Evolutionary conservation across 805 yeast species (phyloP), one percentile per base, ranked within the genome.

Genomic region (Hanseniaspora lachancei): DNA sequence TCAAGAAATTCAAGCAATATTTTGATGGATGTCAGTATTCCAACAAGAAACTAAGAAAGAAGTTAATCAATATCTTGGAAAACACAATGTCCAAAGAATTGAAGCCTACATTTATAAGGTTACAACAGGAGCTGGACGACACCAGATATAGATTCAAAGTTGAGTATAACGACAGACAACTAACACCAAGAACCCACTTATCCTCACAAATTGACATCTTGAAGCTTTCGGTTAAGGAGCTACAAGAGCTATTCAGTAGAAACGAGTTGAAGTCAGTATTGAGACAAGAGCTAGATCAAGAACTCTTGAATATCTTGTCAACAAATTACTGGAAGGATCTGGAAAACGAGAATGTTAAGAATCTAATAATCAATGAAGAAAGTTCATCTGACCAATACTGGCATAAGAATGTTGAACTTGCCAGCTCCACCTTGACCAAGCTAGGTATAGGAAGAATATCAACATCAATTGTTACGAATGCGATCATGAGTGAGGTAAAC

Each of bases 381-480:
- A 58, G 65, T 21, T 64, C 71, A 24, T 80, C 78, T 55, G 58
- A 50, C 23, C 48, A 24, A 82, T 83, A 49, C 68, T 93, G 98
- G 98, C 86, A 81, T 57, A 77, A 84, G 61, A 89, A 88, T 68
- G 70, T 93, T 32, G 98, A 93, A 63, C 73, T 87, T 48, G 78
- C 96, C 0, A 79, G 95, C 0, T 82, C 91, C 13, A 80, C 86
- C 41, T 72, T 91, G 52, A 93, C 98, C 0, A 95, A 91, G 66
- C 74, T 88, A 27, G 99, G 99, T 0, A 84, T 93, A 49, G 99
- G 99, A 6, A 77, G 99, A 64, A 70, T 87, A 59, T 81, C 97
- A 0, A 89, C 98, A 0, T 76, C 81, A 32, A 72, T 93, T 42
- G 81, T 89, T 1, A 87, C 95, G 5, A 84, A 84, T 63, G 85